phyloP scores from a whole-genome alignment of 176 grass and related monocot genomes.

The barley (Hordeum vulgare) region MorexV3_pseudomolecules_assembly NC_058519.1:634626597-634627096 shows the following conservation, averaged over 20 bases:
- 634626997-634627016: conserved; percentile 25
- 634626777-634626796: conserved; percentile 93
- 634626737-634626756: conserved; percentile 89
- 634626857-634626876: conserved; percentile 53
- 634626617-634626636: conserved; percentile 92
- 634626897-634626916: conserved; percentile 33
- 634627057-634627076: neutral
- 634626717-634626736: conserved; percentile 49
- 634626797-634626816: conserved; percentile 97
- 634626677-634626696: conserved; percentile 13
- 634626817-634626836: conserved; percentile 93
- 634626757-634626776: conserved; percentile 65
- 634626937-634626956: conserved; percentile 55
- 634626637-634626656: conserved; percentile 96
- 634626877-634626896: conserved; percentile 66
- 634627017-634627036: neutral
- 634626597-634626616: conserved; percentile 89
- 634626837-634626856: conserved; percentile 72
- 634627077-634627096: conserved; percentile 36
- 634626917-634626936: conserved; percentile 54
- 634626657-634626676: conserved; percentile 77
- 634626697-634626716: conserved; percentile 46
- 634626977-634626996: conserved; percentile 65
- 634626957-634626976: conserved; percentile 53
- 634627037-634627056: neutral